Evolutionary conservation across 2,329 filamentous ascomycete species (phyloP).

Genomic region (Rhytidhysteron rufulum): DNA sequence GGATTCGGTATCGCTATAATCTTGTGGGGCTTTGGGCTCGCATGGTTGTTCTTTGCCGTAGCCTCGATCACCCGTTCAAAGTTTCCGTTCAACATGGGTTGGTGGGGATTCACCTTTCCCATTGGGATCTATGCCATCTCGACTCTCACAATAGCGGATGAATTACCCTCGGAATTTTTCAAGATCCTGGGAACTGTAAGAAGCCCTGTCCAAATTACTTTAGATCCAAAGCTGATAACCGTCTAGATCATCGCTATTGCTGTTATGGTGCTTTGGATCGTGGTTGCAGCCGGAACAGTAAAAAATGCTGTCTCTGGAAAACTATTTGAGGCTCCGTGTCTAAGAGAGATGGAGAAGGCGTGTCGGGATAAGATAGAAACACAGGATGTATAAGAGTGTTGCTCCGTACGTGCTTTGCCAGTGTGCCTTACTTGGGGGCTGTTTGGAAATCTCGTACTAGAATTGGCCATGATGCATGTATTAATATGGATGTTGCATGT

Average conservation of each 20-base stretch:
- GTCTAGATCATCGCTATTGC: no score
- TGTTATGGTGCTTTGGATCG: slow-evolving; percentile 54
- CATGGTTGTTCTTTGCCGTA: slow-evolving; percentile 54
- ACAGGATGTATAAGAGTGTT: no score
- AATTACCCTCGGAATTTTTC: slow-evolving; percentile 56
- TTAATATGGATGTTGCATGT: no score
- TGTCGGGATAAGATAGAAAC: no score
- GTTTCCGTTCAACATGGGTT: slow-evolving; percentile 61
- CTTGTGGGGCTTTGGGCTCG: slow-evolving; percentile 55
- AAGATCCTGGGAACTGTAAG: slow-evolving; percentile 55
- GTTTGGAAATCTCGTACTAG: no score
- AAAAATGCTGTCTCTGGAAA: slow-evolving; percentile 46
- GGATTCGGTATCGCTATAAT: slow-evolving; percentile 52
- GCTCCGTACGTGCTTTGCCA: no score
- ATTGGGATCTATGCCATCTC: slow-evolving; percentile 54
- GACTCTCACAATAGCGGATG: slow-evolving; percentile 46
- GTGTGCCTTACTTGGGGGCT: no score
- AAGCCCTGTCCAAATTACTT: no score
- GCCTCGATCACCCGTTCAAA: slow-evolving; percentile 43
- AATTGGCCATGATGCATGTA: no score
- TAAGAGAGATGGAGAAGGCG: slow-evolving; percentile 29
- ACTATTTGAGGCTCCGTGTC: slow-evolving; percentile 54
- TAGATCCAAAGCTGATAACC: no score
- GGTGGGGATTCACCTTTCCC: slow-evolving; percentile 61
- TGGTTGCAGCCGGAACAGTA: slow-evolving; percentile 50